phyloP scores from a whole-genome alignment of 192 early-diverging fungal genomes.

The Coemansia sp. region DNA sequence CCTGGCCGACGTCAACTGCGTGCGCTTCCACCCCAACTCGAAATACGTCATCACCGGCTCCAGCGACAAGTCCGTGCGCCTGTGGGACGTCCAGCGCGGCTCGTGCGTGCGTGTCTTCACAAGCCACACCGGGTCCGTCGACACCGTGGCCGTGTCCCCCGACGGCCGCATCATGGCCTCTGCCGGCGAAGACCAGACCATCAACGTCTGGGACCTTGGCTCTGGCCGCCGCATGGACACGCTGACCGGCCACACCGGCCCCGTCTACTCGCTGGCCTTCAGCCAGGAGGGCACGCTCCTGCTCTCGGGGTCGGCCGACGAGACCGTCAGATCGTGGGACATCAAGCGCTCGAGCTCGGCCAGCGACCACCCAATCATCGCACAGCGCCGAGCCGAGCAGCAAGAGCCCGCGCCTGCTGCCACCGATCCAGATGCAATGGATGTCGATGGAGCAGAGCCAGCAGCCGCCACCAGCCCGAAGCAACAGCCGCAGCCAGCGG shows the following conservation, averaged over 20 bases:
- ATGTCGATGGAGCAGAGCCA: conserved; percentile 6
- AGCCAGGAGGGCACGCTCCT: conserved; percentile 79
- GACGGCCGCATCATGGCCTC: conserved; percentile 91
- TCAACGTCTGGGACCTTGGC: conserved; percentile 92
- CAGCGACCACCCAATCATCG: conserved; percentile 44
- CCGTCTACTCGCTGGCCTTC: conserved; percentile 86
- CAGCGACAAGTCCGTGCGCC: conserved; percentile 80
- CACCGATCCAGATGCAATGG: conserved; percentile 27
- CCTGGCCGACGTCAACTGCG: conserved; percentile 92
- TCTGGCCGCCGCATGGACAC: conserved; percentile 81
- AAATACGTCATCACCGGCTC: conserved; percentile 95
- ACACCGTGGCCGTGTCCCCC: conserved; percentile 85
- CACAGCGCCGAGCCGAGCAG: conserved; percentile 27
- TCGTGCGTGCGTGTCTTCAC: conserved; percentile 88
- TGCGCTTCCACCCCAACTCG: conserved; percentile 96
- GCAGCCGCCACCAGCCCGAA: background rate
- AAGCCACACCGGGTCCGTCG: conserved; percentile 81
- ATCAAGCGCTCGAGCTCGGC: conserved; percentile 63
- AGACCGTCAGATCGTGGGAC: conserved; percentile 91
- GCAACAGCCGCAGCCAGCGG: conserved; percentile 7
- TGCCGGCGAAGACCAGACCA: conserved; percentile 67
- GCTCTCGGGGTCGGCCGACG: conserved; percentile 84
- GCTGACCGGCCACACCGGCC: conserved; percentile 82
- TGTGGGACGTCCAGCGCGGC: conserved; percentile 95
- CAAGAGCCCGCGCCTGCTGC: conserved; percentile 10